These are phyloP conservation scores for Pichia sp. DNA, from an alignment of 1,139 yeast genomes.

Conservation along the genomic window DNA sequence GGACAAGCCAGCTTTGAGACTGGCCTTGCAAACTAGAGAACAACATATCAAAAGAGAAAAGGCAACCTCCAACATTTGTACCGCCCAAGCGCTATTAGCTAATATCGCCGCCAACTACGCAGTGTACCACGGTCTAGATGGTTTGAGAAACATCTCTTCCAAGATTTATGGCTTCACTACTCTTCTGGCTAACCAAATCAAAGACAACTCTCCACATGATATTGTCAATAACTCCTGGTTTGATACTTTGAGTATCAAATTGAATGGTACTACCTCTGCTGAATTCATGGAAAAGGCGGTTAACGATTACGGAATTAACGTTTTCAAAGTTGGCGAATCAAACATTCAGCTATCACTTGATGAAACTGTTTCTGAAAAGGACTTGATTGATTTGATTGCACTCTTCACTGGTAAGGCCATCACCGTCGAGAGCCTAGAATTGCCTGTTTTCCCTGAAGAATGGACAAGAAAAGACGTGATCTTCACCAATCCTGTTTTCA, in stretches of 20 bases:
- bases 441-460: constrained; percentile 53
- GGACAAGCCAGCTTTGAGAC: constrained; percentile 82
- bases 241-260: constrained; percentile 76
- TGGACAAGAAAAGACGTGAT: constrained; percentile 59
- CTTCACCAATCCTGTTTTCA: constrained; percentile 74
- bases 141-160: constrained; percentile 73
- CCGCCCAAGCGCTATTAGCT: constrained; percentile 94
- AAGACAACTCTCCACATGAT: constrained; percentile 40
- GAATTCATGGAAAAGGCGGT: constrained; percentile 56
- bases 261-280: constrained; percentile 50
- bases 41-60: constrained; percentile 96
- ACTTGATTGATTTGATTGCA: constrained; percentile 53
- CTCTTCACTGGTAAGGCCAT: constrained; percentile 45
- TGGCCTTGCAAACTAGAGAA: constrained; percentile 95
- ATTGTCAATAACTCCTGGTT: constrained; percentile 62
- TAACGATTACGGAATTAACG: constrained; percentile 60
- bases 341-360: constrained; percentile 77
- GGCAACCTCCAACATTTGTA: constrained; percentile 96
- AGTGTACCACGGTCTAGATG: constrained; percentile 93
- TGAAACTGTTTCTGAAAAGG: constrained; percentile 71
- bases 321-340: constrained; percentile 60
- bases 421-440: constrained; percentile 26
- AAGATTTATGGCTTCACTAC: constrained; percentile 76
- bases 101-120: constrained; percentile 95
- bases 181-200: constrained; percentile 58